Conservation (phyloP, 108 stramenopile genomes). For the Cyclotella kingstonii region DNA sequence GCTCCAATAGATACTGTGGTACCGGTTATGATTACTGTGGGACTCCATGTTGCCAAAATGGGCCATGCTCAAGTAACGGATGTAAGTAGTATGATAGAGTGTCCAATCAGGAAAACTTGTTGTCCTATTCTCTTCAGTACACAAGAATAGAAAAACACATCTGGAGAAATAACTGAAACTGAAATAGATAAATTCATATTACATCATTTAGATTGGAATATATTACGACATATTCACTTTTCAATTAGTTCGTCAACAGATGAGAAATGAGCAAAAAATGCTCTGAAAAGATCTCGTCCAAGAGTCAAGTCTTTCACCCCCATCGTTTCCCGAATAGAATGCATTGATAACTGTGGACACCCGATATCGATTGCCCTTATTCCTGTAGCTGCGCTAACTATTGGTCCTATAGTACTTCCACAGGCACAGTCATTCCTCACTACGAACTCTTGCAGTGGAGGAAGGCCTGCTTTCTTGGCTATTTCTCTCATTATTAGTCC, state of each 20-base stretch:
- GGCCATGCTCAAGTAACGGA: not conserved
- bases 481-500: slow-evolving; percentile 86
- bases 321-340: slow-evolving; percentile 92
- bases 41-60: not conserved
- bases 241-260: slow-evolving; percentile 55
- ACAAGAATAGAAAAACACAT: too few relatives aligned
- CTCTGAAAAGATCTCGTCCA: slow-evolving; percentile 71
- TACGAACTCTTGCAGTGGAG: slow-evolving; percentile 89
- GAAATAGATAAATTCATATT: too few relatives aligned
- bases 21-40: not conserved
- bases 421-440: slow-evolving; percentile 95
- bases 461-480: slow-evolving; percentile 61
- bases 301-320: slow-evolving; percentile 70
- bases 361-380: slow-evolving; percentile 96
- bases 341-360: slow-evolving; percentile 96
- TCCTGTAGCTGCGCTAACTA: slow-evolving; percentile 85
- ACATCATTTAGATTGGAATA: too few relatives aligned
- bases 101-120: too few relatives aligned
- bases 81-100: too few relatives aligned
- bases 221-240: slow-evolving; percentile 12
- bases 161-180: too few relatives aligned
- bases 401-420: slow-evolving; percentile 96
- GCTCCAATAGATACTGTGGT: slow-evolving; percentile 1
- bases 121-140: too few relatives aligned
- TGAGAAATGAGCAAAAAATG: slow-evolving; percentile 73